Conservation (phyloP, 1,139 yeast species). For the Yamadazyma dendronema region DNA sequence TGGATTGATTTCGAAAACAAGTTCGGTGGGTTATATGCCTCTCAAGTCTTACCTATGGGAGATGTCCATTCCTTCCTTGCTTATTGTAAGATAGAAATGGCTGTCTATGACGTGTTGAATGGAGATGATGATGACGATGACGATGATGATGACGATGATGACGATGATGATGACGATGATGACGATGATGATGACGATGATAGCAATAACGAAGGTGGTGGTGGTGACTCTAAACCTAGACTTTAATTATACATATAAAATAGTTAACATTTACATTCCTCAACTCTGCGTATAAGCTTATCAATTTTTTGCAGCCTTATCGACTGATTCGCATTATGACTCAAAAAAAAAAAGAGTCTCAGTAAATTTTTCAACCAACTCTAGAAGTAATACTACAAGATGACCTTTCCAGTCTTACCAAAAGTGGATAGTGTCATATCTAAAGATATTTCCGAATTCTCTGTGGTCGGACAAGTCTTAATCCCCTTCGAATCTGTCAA, state of each 20-base stretch:
- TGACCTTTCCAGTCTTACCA: slow-evolving; percentile 52
- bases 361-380: slow-evolving; percentile 6
- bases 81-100: slow-evolving; percentile 15
- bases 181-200: not conserved
- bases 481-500: slow-evolving; percentile 29
- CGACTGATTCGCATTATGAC: slow-evolving; percentile 1
- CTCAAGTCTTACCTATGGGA: slow-evolving; percentile 15
- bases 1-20: slow-evolving; percentile 46
- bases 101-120: slow-evolving; percentile 12
- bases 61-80: slow-evolving; percentile 13
- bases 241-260: not conserved
- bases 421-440: slow-evolving; percentile 23
- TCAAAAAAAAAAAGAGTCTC: slow-evolving; percentile 2
- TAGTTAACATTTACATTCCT: no score
- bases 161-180: slow-evolving; percentile 9
- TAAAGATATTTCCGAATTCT: slow-evolving; percentile 23
- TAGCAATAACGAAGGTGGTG: not conserved
- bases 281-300: not conserved
- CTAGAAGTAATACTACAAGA: slow-evolving; percentile 8
- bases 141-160: slow-evolving; percentile 15
- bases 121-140: slow-evolving; percentile 15
- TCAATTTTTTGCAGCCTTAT: slow-evolving; percentile 1
- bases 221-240: not conserved
- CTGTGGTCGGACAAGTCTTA: slow-evolving; percentile 41
- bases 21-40: slow-evolving; percentile 43